Evolutionary conservation across 2,329 filamentous ascomycete species (phyloP).

Genomic region (Aspergillus udagawae): DNA sequence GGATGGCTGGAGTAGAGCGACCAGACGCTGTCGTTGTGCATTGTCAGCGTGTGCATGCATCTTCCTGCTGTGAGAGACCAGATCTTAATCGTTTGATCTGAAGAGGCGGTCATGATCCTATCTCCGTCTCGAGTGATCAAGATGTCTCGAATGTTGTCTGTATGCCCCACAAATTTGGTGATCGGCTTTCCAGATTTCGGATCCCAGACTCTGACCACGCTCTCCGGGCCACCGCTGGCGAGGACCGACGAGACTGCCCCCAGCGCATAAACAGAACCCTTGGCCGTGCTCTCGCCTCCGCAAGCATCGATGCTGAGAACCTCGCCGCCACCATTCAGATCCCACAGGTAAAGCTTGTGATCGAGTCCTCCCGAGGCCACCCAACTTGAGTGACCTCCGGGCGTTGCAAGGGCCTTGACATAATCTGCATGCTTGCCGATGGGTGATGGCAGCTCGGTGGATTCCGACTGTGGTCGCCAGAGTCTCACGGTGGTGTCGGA

Average conservation of each 20-base stretch:
- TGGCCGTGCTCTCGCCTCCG: constrained; percentile 77
- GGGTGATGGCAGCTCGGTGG: constrained; percentile 64
- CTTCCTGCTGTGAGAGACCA: constrained; percentile 94
- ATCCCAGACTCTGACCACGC: constrained; percentile 89
- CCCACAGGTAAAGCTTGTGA: constrained; percentile 89
- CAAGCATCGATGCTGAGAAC: constrained; percentile 72
- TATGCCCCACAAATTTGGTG: constrained; percentile 95
- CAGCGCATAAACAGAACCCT: constrained; percentile 92
- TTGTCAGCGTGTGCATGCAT: constrained; percentile 96
- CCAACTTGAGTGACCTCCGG: constrained; percentile 69
- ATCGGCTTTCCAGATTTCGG: constrained; percentile 81
- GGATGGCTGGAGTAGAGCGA: constrained; percentile 87
- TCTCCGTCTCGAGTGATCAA: constrained; percentile 84
- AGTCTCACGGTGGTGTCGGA: constrained; percentile 92
- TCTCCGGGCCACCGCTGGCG: constrained; percentile 90
- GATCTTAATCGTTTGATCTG: constrained; percentile 94
- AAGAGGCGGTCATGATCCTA: constrained; percentile 88
- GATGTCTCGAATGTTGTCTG: constrained; percentile 88
- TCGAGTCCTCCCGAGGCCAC: constrained; percentile 92
- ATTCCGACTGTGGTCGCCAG: constrained; percentile 72
- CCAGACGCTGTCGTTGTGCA: constrained; percentile 99
- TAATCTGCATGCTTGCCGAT: constrained; percentile 95
- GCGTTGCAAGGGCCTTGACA: constrained; percentile 86
- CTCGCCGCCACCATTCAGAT: constrained; percentile 81
- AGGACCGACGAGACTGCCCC: constrained; percentile 75